These are phyloP conservation scores for Fraxinus albicans DNA, from an alignment of 305 asterid species.

Conservation along the genomic window DNA sequence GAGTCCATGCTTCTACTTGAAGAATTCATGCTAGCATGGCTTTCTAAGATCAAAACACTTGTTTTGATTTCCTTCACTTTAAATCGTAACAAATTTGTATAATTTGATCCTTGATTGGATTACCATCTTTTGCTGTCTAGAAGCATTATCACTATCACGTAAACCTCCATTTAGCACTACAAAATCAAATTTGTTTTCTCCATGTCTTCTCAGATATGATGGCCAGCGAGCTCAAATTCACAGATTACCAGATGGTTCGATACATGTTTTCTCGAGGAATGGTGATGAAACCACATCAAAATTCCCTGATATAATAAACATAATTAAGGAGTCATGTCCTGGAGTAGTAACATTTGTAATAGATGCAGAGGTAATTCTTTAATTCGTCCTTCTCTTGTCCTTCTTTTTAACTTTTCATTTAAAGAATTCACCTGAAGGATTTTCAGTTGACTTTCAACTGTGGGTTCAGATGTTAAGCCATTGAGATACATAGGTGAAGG, in stretches of 20 bases:
- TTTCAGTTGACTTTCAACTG: conserved; percentile 10
- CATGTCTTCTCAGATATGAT: conserved; percentile 66
- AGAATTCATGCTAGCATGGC: not conserved
- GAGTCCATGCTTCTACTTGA: conserved; percentile 11
- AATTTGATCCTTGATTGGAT: not conserved
- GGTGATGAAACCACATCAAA: conserved; percentile 83
- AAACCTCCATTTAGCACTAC: not conserved
- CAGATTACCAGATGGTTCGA: conserved; percentile 64
- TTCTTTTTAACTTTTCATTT: not conserved
- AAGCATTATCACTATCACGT: not conserved
- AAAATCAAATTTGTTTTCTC: conserved; percentile 11
- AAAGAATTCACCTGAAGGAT: conserved; percentile 2
- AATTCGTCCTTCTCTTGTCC: conserved; percentile 8
- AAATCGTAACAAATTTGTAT: not conserved
- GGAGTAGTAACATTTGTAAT: conserved; percentile 56
- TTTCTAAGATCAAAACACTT: not conserved
- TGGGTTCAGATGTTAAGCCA: conserved; percentile 19
- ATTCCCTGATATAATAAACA: conserved; percentile 77
- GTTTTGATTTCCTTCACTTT: not conserved
- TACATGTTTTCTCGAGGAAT: conserved; percentile 77
- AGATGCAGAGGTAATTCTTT: conserved; percentile 76
- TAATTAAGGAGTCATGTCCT: conserved; percentile 51
- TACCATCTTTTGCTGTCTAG: not conserved
- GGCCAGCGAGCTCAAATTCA: conserved; percentile 97
- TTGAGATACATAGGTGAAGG: conserved; percentile 14